phyloP scores from a whole-genome alignment of 495 filamentous ascomycete genomes.

The Aspergillus affinis region DNA sequence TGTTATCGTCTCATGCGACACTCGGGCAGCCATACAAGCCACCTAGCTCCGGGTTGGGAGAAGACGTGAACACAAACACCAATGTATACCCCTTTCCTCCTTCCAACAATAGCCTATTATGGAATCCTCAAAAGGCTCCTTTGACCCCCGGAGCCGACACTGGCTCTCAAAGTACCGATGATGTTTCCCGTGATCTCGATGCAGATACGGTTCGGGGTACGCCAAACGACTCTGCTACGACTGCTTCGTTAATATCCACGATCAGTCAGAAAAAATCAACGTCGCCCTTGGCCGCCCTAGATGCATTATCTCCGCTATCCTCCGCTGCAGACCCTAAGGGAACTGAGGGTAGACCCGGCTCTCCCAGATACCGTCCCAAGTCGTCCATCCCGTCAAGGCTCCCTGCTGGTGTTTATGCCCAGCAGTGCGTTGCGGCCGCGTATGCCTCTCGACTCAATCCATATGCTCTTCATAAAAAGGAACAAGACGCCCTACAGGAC shows the following conservation, averaged over 20 bases:
- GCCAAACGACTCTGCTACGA: conserved; percentile 30
- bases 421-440: conserved; percentile 84
- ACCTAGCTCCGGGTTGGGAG: neutral
- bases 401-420: conserved; percentile 71
- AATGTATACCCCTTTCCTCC: neutral
- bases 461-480: conserved; percentile 80
- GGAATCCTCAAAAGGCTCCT: neutral
- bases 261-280: conserved; percentile 28
- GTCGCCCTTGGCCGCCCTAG: conserved; percentile 29
- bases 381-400: conserved; percentile 79
- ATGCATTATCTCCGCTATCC: conserved; percentile 19
- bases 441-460: conserved; percentile 88
- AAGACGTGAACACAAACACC: neutral
- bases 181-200: conserved; percentile 18
- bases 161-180: conserved; percentile 15
- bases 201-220: conserved; percentile 25
- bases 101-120: neutral
- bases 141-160: conserved; percentile 1
- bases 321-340: conserved; percentile 10
- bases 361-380: conserved; percentile 54
- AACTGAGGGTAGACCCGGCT: conserved; percentile 22
- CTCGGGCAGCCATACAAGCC: neutral
- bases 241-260: conserved; percentile 17
- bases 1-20: neutral
- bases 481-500: conserved; percentile 75